Conservation (phyloP, 169 alveolate species). For the Plasmodium sp. region DNA sequence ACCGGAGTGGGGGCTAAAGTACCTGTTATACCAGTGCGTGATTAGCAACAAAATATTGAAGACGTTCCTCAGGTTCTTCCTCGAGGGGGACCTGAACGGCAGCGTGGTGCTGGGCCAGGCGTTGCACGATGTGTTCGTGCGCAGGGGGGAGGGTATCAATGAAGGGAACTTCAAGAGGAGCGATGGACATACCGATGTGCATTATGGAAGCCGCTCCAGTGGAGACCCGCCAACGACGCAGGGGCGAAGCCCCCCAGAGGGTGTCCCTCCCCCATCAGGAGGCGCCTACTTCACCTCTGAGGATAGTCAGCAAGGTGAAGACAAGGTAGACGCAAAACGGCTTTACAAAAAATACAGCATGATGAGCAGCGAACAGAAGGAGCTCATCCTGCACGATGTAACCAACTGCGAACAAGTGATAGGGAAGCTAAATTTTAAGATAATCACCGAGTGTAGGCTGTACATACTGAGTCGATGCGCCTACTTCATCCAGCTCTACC, state of each 20-base stretch:
- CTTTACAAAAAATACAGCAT: background rate
- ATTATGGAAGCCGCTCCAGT: background rate
- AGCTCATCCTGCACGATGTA: background rate
- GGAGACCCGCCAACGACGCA: background rate
- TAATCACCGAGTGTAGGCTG: constrained; percentile 53
- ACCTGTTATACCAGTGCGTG: constrained; percentile 52
- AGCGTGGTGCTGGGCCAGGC: background rate
- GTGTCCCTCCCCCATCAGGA: background rate
- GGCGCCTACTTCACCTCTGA: background rate
- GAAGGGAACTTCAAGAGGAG: background rate
- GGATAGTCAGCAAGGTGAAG: background rate
- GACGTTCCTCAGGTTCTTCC: background rate
- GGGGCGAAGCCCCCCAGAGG: background rate
- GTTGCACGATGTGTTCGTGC: background rate
- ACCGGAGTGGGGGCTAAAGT: constrained; percentile 74
- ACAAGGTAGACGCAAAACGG: background rate
- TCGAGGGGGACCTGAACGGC: background rate
- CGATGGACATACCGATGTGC: background rate
- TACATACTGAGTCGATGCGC: constrained; percentile 54
- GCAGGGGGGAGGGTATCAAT: background rate
- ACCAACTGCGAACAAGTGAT: constrained; percentile 24
- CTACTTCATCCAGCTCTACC: constrained; percentile 29
- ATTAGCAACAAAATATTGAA: constrained; percentile 51
- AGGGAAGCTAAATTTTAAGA: constrained; percentile 27
- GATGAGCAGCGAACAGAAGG: constrained; percentile 29